These are phyloP conservation scores for Rubroboletus satanas DNA, from an alignment of 768 basidiomycete species.

Conservation along the genomic window DNA sequence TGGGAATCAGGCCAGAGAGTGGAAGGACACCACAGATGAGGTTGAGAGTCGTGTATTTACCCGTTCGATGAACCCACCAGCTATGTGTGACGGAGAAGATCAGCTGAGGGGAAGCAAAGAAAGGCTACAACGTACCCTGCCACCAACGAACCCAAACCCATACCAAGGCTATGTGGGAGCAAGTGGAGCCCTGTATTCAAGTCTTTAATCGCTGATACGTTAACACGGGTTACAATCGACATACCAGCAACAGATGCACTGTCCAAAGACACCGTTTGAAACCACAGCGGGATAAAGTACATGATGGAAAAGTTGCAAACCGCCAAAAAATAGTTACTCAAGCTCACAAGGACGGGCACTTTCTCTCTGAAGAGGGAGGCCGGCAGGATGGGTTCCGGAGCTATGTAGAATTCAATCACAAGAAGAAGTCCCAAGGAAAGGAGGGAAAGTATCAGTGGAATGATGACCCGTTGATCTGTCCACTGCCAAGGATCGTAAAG, in stretches of 20 bases:
- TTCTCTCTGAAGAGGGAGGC: conserved; percentile 5
- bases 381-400: conserved; percentile 11
- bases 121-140: background rate
- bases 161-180: conserved; percentile 12
- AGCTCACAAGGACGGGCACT: conserved; percentile 4
- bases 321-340: conserved; percentile 7
- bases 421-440: conserved; percentile 8
- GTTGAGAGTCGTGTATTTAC: conserved; percentile 9
- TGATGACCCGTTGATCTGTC: conserved; percentile 1
- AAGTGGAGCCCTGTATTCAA: conserved; percentile 9
- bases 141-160: conserved; percentile 10
- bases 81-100: background rate
- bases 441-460: conserved; percentile 7
- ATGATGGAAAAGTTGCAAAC: conserved; percentile 14
- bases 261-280: conserved; percentile 10
- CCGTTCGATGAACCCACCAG: conserved; percentile 11
- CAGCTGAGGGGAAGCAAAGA: background rate
- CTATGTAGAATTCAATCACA: conserved; percentile 2
- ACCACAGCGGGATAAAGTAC: conserved; percentile 17
- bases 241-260: conserved; percentile 10
- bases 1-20: conserved; percentile 7
- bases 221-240: background rate
- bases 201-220: background rate
- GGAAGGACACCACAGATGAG: conserved; percentile 11
- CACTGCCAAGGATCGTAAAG: conserved; percentile 1